phyloP scores from a whole-genome alignment of 2,329 filamentous ascomycete genomes.

The Alternaria arborescens region DNA sequence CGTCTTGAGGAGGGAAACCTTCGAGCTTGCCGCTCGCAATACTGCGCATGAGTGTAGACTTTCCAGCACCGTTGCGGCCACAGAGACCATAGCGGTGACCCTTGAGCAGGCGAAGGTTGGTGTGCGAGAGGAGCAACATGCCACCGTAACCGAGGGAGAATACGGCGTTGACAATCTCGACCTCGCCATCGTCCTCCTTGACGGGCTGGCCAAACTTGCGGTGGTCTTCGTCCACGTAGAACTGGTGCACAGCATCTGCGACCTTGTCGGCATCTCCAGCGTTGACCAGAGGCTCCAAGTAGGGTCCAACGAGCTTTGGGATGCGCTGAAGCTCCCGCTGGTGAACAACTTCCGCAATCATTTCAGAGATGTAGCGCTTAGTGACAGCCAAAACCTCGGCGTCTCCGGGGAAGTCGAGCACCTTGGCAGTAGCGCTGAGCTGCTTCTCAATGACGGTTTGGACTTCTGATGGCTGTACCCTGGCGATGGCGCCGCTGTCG shows the following conservation, averaged over 20 bases:
- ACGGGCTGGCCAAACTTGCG: constrained; percentile 85
- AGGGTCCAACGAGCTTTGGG: constrained; percentile 72
- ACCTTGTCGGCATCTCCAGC: constrained; percentile 70
- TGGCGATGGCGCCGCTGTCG: constrained; percentile 65
- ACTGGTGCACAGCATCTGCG: constrained; percentile 75
- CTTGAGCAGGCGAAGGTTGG: constrained; percentile 92
- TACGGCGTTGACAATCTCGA: constrained; percentile 96
- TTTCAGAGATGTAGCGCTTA: constrained; percentile 78
- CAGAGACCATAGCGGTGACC: constrained; percentile 97
- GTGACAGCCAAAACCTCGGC: constrained; percentile 69
- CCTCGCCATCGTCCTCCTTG: constrained; percentile 89
- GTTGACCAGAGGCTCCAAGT: constrained; percentile 75
- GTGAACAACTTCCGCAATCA: constrained; percentile 89
- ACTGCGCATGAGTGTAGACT: constrained; percentile 98
- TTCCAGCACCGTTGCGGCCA: constrained; percentile 95
- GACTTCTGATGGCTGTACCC: constrained; percentile 76
- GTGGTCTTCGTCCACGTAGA: constrained; percentile 84
- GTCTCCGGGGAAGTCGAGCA: constrained; percentile 69
- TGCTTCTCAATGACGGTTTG: constrained; percentile 76
- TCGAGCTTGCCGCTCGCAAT: constrained; percentile 96
- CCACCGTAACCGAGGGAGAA: constrained; percentile 98
- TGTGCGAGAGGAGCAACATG: constrained; percentile 95
- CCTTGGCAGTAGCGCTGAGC: constrained; percentile 73
- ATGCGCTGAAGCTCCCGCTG: constrained; percentile 81
- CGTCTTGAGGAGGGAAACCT: constrained; percentile 91